Evolutionary conservation across 2,329 filamentous ascomycete species (phyloP), one percentile per base, ranked within the genome.

Genomic region (Trichocomaceae sp.): DNA sequence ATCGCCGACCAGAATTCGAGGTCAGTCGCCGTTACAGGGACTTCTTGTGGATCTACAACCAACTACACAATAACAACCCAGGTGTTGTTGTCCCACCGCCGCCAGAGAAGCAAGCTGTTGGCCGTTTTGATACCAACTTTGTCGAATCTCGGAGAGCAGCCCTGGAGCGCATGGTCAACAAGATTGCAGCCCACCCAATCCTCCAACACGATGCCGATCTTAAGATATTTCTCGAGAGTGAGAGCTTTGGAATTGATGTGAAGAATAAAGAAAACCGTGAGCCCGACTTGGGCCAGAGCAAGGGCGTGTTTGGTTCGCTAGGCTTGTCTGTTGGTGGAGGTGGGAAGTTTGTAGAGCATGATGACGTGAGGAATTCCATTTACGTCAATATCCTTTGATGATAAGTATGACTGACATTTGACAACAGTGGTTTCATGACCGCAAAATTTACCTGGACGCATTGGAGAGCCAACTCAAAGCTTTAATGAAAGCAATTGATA

Each of bases 231-330:
- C 77, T 99, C 13, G 93, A 99, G 73, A 97, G 91, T 67, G 93
- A 99, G 64, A 80, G 90, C 0, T 96, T 99, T 76, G 96, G 90
- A 65, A 83, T 96, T 37, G 93, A 99, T 65, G 85, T 99, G 66
- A 99, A 97, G 77, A 93, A 99, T 75, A 96, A 96, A 72, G 92
- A 97, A 71, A 85, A 92, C 53, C 86, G 90, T 64, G 90, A 96
- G 57, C 88, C 89, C 2, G 83, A 90, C 52, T 79, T 95, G 3
- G 84, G 83, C 42, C 93, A 97, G 73, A 95, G 85, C 75, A 97
- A 97, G 74, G 91, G 93, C 52, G 86, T 97, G 77, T 83, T 97
- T 63, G 89, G 90, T 64, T 88, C 86, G 15, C 80, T 96, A 52
- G 89, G 90, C 20, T 81, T 93, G 59, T 87, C 80, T 59, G 84